Base-by-base conservation (phyloP, 345 rosid species). In the Microcos paniculata region DNA sequence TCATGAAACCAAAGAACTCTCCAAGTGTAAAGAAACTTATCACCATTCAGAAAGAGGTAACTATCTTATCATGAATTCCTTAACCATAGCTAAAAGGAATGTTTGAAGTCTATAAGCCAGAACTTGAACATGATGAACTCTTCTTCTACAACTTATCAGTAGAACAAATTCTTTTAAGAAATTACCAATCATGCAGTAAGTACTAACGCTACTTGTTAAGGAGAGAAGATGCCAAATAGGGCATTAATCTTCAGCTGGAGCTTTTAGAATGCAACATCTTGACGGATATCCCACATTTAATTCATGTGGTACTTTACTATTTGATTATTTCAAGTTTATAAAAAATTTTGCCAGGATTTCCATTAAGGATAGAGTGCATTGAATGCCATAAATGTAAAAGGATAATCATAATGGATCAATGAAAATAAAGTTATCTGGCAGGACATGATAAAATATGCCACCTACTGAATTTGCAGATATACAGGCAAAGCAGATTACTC, bases 401-500 rank as follows among this genome's bases (percentile, higher is more conserved):
- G 16, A 18, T 24, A 24, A 57, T 57, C 18, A 57, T 57, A 12
- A 24, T 57, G 31, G 33, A 57, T 11, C 31, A 28, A 23, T 10
- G 30, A 40, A 15, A 24, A 64, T 23, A 35, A 65, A 45, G 49
- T 28, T 67, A 43, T 13, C 55, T 2, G 4, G 33, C 45, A 14
- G 74, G n/a, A 71, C 63, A 21, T 52, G 26, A 71, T 35, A 11
- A 71, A 21, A 38, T 13, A 35, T 24, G n/a, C 2, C 8, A 23
- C 24, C 28, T 12, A 52, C 35, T 43, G 12, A 38, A 65, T 71
- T 71, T 51, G 26, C 13, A 51, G 4, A 63, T n/a, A 56, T 12
- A 69, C 16, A 64, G 48, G 18, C 15, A 73, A 31, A 77, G 71
- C 71, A 80, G 19, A 58, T 74, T 16, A 85, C 96, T 88, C 78